Evolutionary conservation across 805 yeast species (phyloP), one percentile per base, ranked within the genome.

Genomic region (Vanderwaltozyma tropicalis): DNA sequence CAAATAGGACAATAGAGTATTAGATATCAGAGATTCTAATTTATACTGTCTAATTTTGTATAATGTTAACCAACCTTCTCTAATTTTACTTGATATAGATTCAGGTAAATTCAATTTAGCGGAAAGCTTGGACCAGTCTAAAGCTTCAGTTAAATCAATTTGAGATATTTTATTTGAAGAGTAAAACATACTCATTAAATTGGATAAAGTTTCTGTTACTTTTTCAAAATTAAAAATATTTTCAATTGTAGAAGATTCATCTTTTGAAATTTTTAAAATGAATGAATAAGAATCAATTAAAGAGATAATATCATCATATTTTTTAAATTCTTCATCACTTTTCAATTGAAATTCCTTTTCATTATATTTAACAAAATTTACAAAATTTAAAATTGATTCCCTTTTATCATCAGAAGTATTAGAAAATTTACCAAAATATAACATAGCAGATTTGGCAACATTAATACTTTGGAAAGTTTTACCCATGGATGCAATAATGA

Each of bases 401-500:
- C 64, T 55, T 26, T 17, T 32, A 11, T 37, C 40, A 20, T 19
- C 48, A 45, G 5, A 48, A 35, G 16, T 38, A 38, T 20, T 17
- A 7, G 32, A 32, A 18, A 32, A 32, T 13, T 44, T 39, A 2
- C 42, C 38, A n/a, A 55, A 61, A 42, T 61, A 61, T 45, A 40
- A 53, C 47, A 59, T 64, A 40, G 65, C 68, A 41, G 55, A 51
- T 43, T 48, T 61, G 30, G 57, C 52, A 30, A 64, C 59, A 6
- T 40, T 42, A 17, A 52, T 56, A 28, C 66, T 69, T 46, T 72
- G 78, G 40, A 71, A 73, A 0, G 77, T 69, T 34, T 60, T 64
- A 13, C 57, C 49, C 35, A 70, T 56, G 1, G 70, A 65, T 4
- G 44, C 37, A 10, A 57, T 54, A 14, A 60, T 53, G 44, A 54